Evolutionary conservation across 306 rosid genomes (phyloP).

Genomic region (Erythrophleum fordii): DNA sequence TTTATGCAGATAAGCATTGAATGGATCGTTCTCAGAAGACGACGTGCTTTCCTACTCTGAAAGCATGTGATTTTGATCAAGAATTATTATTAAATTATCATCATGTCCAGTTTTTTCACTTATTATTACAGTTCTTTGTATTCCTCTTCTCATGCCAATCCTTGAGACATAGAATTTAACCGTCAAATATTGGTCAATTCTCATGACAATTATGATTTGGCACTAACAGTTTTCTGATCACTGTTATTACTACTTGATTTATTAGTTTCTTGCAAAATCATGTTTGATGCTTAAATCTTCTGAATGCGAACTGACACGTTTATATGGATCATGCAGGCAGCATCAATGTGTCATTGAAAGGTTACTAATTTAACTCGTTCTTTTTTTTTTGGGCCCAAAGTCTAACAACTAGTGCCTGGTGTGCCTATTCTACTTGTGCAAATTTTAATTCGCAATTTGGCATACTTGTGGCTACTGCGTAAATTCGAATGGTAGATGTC

Average conservation of each 20-base stretch:
- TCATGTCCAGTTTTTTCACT: neutral
- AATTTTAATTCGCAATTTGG: neutral
- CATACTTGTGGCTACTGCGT: neutral
- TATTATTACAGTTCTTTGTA: neutral
- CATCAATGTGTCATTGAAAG: constrained; percentile 3
- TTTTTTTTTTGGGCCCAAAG: neutral
- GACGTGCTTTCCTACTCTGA: neutral
- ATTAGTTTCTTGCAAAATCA: neutral
- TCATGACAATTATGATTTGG: neutral
- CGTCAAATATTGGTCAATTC: neutral
- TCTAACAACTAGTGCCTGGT: neutral
- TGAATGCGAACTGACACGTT: neutral
- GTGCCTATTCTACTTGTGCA: neutral
- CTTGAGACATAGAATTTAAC: neutral
- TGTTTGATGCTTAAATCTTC: neutral
- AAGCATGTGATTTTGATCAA: neutral
- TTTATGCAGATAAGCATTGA: neutral
- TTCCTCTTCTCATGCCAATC: neutral
- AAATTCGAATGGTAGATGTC: neutral
- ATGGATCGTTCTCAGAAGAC: constrained; percentile 14
- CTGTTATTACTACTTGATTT: neutral
- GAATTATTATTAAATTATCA: too few relatives aligned
- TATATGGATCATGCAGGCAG: constrained; percentile 9
- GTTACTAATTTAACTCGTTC: neutral
- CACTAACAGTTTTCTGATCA: neutral